Evolutionary conservation across 176 grass and related monocot species (phyloP), one percentile per base, ranked within the genome.

Genomic region (Coix lacrymajobi): DNA sequence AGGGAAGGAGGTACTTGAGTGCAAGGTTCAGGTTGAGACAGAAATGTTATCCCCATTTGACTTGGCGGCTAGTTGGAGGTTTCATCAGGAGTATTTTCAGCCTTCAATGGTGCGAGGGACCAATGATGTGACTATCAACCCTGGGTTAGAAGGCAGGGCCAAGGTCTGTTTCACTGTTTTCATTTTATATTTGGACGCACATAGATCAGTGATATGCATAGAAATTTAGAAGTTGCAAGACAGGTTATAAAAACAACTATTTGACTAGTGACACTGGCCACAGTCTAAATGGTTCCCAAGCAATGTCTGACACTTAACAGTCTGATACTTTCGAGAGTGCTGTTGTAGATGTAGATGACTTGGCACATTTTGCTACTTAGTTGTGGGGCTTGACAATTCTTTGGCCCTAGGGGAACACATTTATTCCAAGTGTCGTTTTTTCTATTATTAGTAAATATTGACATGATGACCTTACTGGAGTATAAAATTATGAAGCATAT

Each of bases 11-110:
- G 67, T 82, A 64, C 76, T 95, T 58, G 89, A 93, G 69, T 93
- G 85, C 68, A 92, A 67, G 72, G 78, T 96, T 71, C 82, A 79
- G 72, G 67, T 95, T 24, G 90, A 90, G 83, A 88, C 75, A 64
- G 89, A 93, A 84, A 90, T 85, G 26, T 49, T 98, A 79, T 98
- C 96, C 34, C 89, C 93, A 19, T 93, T 98, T 75, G 93, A 98
- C 78, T 30, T 98, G 34, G 96, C 96, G 11, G 89, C 96, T 43
- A 98, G 96, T 74, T 98, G 96, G 96, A 93, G 86, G 76, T 83
- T 89, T 48, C 92, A 89, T 81, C 93, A 93, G 46, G 96, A 93
- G 72, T 88, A 92, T 87, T 40, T 89, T 82, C 91, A 91, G 75
- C 88, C 87, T 43, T 92, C 90, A 31, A 91, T 75, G 57, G 92